Evolutionary conservation across 768 basidiomycete genomes (phyloP), one percentile per base, ranked within the genome.

Genomic region (Naganishia vishniacii): DNA sequence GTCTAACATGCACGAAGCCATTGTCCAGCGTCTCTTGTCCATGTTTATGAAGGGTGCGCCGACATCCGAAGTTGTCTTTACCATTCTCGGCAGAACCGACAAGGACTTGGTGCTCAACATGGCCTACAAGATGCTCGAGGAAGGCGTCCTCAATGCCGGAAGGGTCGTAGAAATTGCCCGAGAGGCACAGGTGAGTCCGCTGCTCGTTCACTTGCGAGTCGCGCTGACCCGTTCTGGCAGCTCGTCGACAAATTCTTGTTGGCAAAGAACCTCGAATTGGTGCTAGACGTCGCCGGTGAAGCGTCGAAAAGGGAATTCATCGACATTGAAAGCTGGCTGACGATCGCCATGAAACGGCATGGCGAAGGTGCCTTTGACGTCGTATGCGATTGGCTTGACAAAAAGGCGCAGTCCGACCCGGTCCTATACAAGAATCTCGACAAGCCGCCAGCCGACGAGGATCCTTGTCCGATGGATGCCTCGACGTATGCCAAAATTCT

Each of bases 241-340:
- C 53, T 95, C 66, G 82, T 98, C 49, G 92, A 94, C 73, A 83
- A 89, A n/a, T 81, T 99, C 23, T 82, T 99, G 49, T 88, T 91
- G 72, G 87, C 91, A 44, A 85, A 87, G 5, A 89, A 91, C 1
- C 91, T 91, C 70, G 47, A 84, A 8, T 90, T 98, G 71, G 87
- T 91, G 1, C 83, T 98, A 46, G 95, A 99, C 75, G 87, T 97
- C 56, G 95, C 95, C 25, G 88, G 92, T 4, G 80, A 95, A 45
- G 94, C 95, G 13, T 91, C 90, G 37, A 86, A 91, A 44, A 81
- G 91, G 69, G 94, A 97, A 77, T 90, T 92, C 73, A 81, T 98
- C 71, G 92, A 99, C 71, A 81, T 99, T 47, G 93, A 95, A 79
- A 93, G 94, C 78, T 99, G 94, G 93, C 81, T 98, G 16, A 85